phyloP scores from a whole-genome alignment of 2,329 filamentous ascomycete genomes.

The Coniochaeta ligniaria region DNA sequence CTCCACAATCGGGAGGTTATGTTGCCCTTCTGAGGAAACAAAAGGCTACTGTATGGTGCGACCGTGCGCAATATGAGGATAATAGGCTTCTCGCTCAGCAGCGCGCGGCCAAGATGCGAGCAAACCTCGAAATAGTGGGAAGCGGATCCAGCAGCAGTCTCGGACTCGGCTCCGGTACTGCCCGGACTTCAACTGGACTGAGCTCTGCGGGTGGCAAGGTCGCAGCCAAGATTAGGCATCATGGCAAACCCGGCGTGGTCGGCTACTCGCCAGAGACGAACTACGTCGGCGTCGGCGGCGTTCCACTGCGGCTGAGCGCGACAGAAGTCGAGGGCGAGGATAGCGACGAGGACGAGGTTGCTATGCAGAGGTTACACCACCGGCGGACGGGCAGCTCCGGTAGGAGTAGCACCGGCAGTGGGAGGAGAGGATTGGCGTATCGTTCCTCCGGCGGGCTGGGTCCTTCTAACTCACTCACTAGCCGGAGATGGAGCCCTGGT shows the following conservation, averaged over 20 bases:
- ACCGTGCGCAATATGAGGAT: slow-evolving; percentile 87
- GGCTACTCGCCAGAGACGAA: slow-evolving; percentile 74
- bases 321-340: slow-evolving; percentile 89
- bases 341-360: slow-evolving; percentile 64
- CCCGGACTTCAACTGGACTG: slow-evolving; percentile 56
- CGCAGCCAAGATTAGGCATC: slow-evolving; percentile 80
- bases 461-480: slow-evolving; percentile 23
- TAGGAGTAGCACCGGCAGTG: slow-evolving; percentile 57
- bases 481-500: slow-evolving; percentile 40
- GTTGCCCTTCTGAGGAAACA: slow-evolving; percentile 94
- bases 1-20: slow-evolving; percentile 64
- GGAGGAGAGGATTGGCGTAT: slow-evolving; percentile 40
- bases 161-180: slow-evolving; percentile 27
- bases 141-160: slow-evolving; percentile 35
- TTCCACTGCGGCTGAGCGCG: slow-evolving; percentile 88
- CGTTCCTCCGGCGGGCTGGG: slow-evolving; percentile 40
- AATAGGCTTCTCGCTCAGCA: slow-evolving; percentile 76
- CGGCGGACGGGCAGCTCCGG: slow-evolving; percentile 69
- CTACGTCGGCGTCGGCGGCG: slow-evolving; percentile 67
- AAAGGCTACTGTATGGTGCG: slow-evolving; percentile 98
- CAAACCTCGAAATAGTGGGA: slow-evolving; percentile 74
- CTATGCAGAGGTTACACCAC: slow-evolving; percentile 49
- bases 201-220: slow-evolving; percentile 55
- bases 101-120: slow-evolving; percentile 78
- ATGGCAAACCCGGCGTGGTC: slow-evolving; percentile 70